phyloP scores from a whole-genome alignment of 225 moss, liverwort and hornwort genomes.

The Thuidium tamariscinum region DNA sequence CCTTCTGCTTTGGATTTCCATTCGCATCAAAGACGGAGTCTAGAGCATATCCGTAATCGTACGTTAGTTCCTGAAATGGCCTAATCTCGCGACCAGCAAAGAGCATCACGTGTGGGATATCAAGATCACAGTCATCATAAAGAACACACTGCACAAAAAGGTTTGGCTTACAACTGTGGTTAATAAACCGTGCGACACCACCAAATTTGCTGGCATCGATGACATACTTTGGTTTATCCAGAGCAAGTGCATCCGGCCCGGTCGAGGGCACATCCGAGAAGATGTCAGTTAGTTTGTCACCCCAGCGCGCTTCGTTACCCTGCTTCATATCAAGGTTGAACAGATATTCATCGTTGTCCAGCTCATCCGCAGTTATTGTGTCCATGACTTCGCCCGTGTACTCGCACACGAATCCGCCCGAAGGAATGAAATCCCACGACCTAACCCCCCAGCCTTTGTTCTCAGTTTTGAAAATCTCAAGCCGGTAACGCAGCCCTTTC shows the following conservation, averaged over 20 bases:
- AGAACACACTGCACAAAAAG: conserved; percentile 92
- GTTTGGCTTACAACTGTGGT: conserved; percentile 92
- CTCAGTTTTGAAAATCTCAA: conserved; percentile 78
- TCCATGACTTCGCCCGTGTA: conserved; percentile 77
- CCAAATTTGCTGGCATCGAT: conserved; percentile 75
- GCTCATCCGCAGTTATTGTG: conserved; percentile 43
- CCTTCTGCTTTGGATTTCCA: conserved; percentile 41
- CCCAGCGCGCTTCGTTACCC: conserved; percentile 49
- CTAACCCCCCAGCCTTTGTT: conserved; percentile 87
- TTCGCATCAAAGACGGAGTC: conserved; percentile 30
- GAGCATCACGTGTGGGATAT: conserved; percentile 85
- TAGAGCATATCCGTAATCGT: conserved; percentile 74
- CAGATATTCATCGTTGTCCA: conserved; percentile 65
- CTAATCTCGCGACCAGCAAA: conserved; percentile 65
- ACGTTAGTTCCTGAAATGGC: conserved; percentile 75
- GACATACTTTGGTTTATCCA: conserved; percentile 23
- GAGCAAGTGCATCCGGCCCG: not conserved
- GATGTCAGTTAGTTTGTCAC: conserved; percentile 12
- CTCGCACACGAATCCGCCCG: conserved; percentile 83
- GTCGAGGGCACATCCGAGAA: not conserved
- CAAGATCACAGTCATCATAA: conserved; percentile 67
- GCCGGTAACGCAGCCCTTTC: conserved; percentile 48
- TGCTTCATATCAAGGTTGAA: conserved; percentile 61
- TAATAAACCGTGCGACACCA: conserved; percentile 81
- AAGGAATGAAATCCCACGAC: conserved; percentile 66